phyloP scores from a whole-genome alignment of 2,329 filamentous ascomycete genomes.

The Aspergillus neotritici region DNA sequence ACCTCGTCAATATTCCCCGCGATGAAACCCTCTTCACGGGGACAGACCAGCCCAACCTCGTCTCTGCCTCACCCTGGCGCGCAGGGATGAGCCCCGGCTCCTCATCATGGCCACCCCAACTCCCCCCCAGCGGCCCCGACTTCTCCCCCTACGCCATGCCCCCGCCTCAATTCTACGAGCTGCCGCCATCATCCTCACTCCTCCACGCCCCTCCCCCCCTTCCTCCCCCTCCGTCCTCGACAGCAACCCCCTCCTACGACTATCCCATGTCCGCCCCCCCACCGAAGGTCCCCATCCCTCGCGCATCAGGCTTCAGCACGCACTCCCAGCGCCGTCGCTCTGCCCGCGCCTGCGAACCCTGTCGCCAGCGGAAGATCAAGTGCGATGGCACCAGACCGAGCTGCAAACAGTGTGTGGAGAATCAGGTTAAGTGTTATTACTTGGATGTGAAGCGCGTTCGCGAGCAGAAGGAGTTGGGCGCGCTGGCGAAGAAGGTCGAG shows the following conservation, averaged over 20 bases:
- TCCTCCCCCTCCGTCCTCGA: slow-evolving; percentile 5
- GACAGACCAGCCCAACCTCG: no score
- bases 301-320: slow-evolving; percentile 15
- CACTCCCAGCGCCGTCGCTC: slow-evolving; percentile 23
- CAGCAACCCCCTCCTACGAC: slow-evolving; percentile 6
- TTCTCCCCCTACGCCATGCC: no score
- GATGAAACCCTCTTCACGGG: no score
- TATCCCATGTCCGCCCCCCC: background rate
- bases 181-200: no score
- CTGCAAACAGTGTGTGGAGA: slow-evolving; percentile 25
- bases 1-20: no score
- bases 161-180: no score
- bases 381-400: slow-evolving; percentile 27
- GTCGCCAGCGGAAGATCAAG: slow-evolving; percentile 32
- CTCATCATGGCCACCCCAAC: no score
- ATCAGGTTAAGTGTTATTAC: slow-evolving; percentile 23
- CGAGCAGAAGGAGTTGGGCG: slow-evolving; percentile 29
- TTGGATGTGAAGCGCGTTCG: slow-evolving; percentile 33
- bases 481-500: slow-evolving; percentile 20
- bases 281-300: slow-evolving; percentile 28
- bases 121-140: no score
- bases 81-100: no score
- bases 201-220: background rate
- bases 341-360: slow-evolving; percentile 32
- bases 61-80: no score